Percentiles rank a stretch among this genome's conserved stretches.
Evolutionary conservation across 129 eudicot species (phyloP).

Genomic region (Flaveria trinervia): DNA sequence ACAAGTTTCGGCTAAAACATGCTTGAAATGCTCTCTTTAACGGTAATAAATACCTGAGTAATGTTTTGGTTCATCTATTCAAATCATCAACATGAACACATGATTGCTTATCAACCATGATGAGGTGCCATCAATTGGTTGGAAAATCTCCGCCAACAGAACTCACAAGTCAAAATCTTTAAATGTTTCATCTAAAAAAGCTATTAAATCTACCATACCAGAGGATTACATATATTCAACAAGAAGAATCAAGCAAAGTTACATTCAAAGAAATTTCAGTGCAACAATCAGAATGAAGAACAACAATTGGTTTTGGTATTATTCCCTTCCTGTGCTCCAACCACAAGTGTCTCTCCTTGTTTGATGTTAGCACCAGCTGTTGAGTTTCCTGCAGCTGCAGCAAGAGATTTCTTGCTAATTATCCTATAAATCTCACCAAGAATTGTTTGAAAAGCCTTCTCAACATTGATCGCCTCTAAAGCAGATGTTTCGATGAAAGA

Average conservation of each 20-base stretch:
- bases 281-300: constrained; percentile 42
- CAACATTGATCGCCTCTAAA: constrained; percentile 76
- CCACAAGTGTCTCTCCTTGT: constrained; percentile 70
- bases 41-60: too few relatives aligned
- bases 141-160: background rate
- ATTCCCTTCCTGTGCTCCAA: constrained; percentile 56
- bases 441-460: constrained; percentile 77
- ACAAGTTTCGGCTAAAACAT: too few relatives aligned
- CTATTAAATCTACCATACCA: constrained; percentile 18
- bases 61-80: too few relatives aligned
- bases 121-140: background rate
- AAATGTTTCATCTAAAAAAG: constrained; percentile 10
- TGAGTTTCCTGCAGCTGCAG: constrained; percentile 50
- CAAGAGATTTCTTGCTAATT: constrained; percentile 70
- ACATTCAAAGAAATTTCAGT: background rate
- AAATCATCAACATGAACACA: too few relatives aligned
- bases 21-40: too few relatives aligned
- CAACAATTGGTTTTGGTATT: constrained; percentile 67
- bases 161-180: constrained; percentile 5
- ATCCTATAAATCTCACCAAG: constrained; percentile 74
- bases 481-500: constrained; percentile 88
- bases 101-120: too few relatives aligned
- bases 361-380: constrained; percentile 36
- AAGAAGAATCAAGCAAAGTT: constrained; percentile 9
- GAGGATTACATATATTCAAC: background rate